phyloP scores from a whole-genome alignment of 371 early-diverging fungal genomes.

The Mortierella sp. region DNA sequence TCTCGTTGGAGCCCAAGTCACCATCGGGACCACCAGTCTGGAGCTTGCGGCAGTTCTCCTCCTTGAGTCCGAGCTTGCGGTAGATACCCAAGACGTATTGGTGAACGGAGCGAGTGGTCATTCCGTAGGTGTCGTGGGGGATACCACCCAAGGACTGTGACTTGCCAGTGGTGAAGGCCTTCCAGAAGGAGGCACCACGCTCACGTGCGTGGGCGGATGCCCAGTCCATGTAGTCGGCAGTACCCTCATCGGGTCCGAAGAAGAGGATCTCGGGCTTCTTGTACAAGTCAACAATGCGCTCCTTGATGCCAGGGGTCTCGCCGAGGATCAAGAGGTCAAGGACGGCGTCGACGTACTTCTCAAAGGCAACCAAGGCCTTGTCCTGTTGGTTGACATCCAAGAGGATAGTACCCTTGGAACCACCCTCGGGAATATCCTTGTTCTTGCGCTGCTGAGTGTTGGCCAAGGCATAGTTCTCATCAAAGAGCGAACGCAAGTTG shows the following conservation, averaged over 20 bases:
- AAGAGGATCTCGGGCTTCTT: constrained; percentile 96
- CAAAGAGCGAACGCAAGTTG: constrained; percentile 95
- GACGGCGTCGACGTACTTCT: constrained; percentile 97
- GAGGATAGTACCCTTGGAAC: constrained; percentile 98
- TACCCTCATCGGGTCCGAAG: constrained; percentile 99
- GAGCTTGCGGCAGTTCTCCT: constrained; percentile 84
- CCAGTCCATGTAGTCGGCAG: constrained; percentile 99
- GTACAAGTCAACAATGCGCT: constrained; percentile 91
- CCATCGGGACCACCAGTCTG: constrained; percentile 99
- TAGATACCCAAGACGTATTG: constrained; percentile 98
- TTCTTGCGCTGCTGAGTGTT: constrained; percentile 98
- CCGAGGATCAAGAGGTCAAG: constrained; percentile 94
- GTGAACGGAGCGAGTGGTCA: constrained; percentile 99
- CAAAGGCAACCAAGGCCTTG: constrained; percentile 96
- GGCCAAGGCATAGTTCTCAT: constrained; percentile 98
- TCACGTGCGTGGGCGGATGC: constrained; percentile 95
- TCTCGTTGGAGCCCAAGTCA: constrained; percentile 98
- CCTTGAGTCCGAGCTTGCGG: constrained; percentile 87
- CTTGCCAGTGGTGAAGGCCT: constrained; percentile 99
- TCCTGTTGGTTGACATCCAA: constrained; percentile 95
- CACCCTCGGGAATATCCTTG: constrained; percentile 99
- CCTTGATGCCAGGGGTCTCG: constrained; percentile 96
- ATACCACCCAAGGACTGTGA: constrained; percentile 96
- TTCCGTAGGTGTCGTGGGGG: constrained; percentile 97
- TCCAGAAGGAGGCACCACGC: constrained; percentile 97